Percentiles rank a stretch among this genome's conserved stretches.
Evolutionary conservation across 164 flowering plant genomes (phyloP).

Genomic region (Stephania japonica): DNA sequence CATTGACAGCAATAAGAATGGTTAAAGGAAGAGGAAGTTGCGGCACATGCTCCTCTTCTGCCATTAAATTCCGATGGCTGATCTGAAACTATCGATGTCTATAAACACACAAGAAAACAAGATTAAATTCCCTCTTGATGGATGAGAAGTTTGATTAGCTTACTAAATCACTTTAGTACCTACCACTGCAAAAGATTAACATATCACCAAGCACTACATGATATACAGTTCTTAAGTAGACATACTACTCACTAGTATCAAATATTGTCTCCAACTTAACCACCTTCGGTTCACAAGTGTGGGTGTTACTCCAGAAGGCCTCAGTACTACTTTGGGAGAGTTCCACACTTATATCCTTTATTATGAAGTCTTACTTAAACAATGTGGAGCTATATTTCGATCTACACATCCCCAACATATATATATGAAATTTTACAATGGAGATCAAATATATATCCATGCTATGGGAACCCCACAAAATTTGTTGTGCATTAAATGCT

Average conservation of each 20-base stretch:
- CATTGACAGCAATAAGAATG: conserved; percentile 56
- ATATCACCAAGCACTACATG: background rate
- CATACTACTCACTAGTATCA: background rate
- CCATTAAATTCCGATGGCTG: conserved; percentile 29
- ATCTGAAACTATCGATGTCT: conserved; percentile 16
- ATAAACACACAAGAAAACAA: background rate
- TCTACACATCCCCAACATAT: too few relatives aligned
- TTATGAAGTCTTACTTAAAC: too few relatives aligned
- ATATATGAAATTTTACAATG: too few relatives aligned
- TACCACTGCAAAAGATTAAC: background rate
- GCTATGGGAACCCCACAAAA: too few relatives aligned
- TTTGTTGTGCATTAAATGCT: too few relatives aligned
- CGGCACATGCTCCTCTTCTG: conserved; percentile 17
- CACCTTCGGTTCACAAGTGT: too few relatives aligned
- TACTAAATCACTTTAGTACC: background rate
- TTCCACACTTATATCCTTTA: too few relatives aligned
- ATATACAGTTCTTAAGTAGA: background rate
- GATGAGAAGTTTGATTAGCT: background rate
- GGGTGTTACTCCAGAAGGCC: too few relatives aligned
- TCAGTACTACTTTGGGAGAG: too few relatives aligned
- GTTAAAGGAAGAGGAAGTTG: conserved; percentile 20
- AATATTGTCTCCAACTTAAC: too few relatives aligned
- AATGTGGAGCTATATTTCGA: too few relatives aligned
- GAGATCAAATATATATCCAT: too few relatives aligned
- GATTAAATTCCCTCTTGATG: background rate